These are phyloP conservation scores for Hyaloscypha finlandica DNA, from an alignment of 495 filamentous ascomycete species.

Conservation along the genomic window DNA sequence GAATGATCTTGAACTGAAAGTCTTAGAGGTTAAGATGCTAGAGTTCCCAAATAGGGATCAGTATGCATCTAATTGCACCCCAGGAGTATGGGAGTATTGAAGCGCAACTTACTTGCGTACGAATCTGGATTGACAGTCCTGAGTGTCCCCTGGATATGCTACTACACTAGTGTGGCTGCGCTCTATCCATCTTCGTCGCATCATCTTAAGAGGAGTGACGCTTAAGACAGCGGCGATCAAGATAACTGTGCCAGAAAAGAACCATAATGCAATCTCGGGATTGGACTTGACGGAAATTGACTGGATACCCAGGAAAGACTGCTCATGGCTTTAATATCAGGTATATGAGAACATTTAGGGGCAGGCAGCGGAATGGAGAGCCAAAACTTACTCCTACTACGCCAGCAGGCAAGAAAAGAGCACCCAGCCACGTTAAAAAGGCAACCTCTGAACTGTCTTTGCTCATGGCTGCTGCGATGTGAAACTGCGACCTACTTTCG, in stretches of 20 bases:
- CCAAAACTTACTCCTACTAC: neutral
- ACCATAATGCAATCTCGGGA: neutral
- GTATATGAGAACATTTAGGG: neutral
- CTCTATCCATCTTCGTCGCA: neutral
- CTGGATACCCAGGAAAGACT: neutral
- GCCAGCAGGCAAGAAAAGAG: neutral
- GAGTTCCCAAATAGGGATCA: too few relatives aligned
- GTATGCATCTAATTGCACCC: too few relatives aligned
- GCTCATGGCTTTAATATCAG: neutral
- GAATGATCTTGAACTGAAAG: too few relatives aligned
- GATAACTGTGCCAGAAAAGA: neutral
- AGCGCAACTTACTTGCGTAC: too few relatives aligned
- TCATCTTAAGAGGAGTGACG: neutral
- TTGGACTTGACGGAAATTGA: neutral
- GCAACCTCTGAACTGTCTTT: constrained; percentile 5
- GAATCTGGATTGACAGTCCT: too few relatives aligned
- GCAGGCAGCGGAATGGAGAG: neutral
- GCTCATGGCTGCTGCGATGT: neutral
- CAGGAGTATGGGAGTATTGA: too few relatives aligned
- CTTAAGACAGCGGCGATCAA: neutral
- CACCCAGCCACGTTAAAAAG: neutral
- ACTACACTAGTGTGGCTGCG: neutral
- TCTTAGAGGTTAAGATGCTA: too few relatives aligned
- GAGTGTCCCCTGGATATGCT: neutral
- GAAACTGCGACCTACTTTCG: constrained; percentile 3